Evolutionary conservation across 2,329 filamentous ascomycete genomes (phyloP), one percentile per base, ranked within the genome.

Genomic region (Chaetomiaceae sp.): DNA sequence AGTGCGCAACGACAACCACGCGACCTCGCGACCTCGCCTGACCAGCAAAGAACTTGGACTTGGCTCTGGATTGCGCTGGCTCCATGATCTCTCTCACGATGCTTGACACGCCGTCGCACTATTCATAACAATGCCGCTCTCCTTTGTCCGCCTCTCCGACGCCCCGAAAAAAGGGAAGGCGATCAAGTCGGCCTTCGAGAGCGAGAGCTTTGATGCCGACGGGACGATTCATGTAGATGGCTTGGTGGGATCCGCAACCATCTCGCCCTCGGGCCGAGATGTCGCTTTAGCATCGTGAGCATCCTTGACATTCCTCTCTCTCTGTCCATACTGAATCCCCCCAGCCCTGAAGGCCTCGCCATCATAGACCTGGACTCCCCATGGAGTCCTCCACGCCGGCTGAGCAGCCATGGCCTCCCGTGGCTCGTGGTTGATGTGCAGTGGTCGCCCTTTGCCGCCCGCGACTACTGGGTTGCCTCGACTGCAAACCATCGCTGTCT

Each of bases 371-470:
- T 96, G 41, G 91, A 96, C 70, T 90, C 85, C 10, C 89, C 89
- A 1, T 93, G 90, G 65, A 93, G 86, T 53, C 86, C 87, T 9
- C 92, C 92, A 16, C 85, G 90, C 16, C 86, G 90, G 62, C 77
- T 96, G 42, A 79, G 77, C 60, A 86, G 86, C 55, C 89, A 95
- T 68, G 86, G 89, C 49, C 84, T 89, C 38, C 86, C 89, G n/a
- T 96, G 91, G 89, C 83, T 95, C 45, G 91, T 96, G 5, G 90
- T 92, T 10, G 92, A 96, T 68, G 91, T 96, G 25, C 92, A 96
- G 68, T 96, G 92, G 92, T 96, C 89, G 10, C 92, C 92, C 1
- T 96, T 96, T 66, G 87, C 91, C 12, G 82, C 81, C 17, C 82
- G 91, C 42, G 88, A 95, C 66, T 91, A 91, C 62, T 96, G 92